Conservation (phyloP, 345 rosid species). For the Boechera stricta region DNA sequence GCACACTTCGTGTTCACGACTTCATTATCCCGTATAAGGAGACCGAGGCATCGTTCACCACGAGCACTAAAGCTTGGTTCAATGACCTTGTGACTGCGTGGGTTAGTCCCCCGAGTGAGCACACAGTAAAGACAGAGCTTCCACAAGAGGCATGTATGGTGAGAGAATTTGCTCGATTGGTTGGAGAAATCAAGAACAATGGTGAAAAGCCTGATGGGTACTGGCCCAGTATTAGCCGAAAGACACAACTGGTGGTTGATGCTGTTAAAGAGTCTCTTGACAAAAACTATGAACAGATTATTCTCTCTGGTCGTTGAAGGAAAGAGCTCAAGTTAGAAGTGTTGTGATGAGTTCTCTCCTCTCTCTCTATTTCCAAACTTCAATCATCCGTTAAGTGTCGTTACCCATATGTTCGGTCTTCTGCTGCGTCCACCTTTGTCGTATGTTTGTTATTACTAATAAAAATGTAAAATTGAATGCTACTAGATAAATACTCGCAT, state of each 20-base stretch:
- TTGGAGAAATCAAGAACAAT: constrained; percentile 55
- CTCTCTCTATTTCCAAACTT: too few relatives aligned
- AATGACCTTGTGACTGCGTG: constrained; percentile 49
- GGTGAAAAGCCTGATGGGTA: constrained; percentile 69
- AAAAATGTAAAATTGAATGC: too few relatives aligned
- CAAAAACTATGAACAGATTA: constrained; percentile 38
- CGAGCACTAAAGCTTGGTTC: constrained; percentile 56
- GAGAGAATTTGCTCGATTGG: constrained; percentile 71
- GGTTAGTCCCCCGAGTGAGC: constrained; percentile 57
- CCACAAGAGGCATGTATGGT: constrained; percentile 93
- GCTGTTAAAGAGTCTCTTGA: constrained; percentile 44
- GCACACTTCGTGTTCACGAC: constrained; percentile 71
- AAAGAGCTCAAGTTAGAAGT: constrained; percentile 13
- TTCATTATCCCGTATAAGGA: constrained; percentile 74
- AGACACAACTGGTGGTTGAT: constrained; percentile 45
- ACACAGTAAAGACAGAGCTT: constrained; percentile 57
- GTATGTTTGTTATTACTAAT: too few relatives aligned
- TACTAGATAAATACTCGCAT: too few relatives aligned
- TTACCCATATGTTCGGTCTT: too few relatives aligned
- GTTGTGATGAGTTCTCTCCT: not conserved
- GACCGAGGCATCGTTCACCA: constrained; percentile 57
- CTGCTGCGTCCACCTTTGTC: too few relatives aligned
- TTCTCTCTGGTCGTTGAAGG: constrained; percentile 41
- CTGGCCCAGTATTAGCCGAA: constrained; percentile 63
- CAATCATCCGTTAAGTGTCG: too few relatives aligned